Base-by-base conservation (phyloP, 345 rosid genomes). In the Ceriops zippeliana region DNA sequence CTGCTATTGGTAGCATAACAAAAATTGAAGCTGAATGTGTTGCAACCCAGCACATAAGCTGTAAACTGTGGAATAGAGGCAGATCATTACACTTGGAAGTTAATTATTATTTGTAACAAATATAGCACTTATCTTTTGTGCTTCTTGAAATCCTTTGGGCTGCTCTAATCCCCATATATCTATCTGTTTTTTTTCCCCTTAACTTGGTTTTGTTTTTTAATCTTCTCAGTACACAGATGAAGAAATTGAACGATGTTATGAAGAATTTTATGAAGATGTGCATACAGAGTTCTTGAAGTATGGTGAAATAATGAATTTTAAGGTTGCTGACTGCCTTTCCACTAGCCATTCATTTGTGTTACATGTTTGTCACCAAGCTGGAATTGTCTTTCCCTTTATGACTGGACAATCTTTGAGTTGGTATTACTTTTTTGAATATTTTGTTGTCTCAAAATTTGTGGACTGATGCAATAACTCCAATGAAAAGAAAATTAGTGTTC, bases 261-360 rank as follows among this genome's bases (percentile, higher is more conserved):
- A 95, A 81, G 97, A 95, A 76, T 91, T 95, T 83, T 95, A 95
- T 56, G 97, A 91, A 79, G 99, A 95, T 78, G 97, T 91, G 61
- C 99, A 91, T 78, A 89, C 99, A 28, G 99, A 95, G 83, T 91
- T 95, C 77, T 81, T 85, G 83, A 95, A 91, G 82, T 95, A 76
- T 76, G 99, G 99, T 62, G 97, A 91, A 79, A 85, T 91, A 77
- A 83, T 95, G 47, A 95, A 95, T 81, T 95, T 95, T 78, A 95
- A 95, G 97, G 98, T 93, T 56, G 79, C 63, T 71, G n/a, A 49
- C 51, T 77, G 34, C 54, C 28, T 34, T 75, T 49, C 34, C 62
- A 6, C 17, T 24, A 24, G 24, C n/a, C 52, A 20, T 28, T 65
- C 24, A 52, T 47, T 34, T 5, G 4, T 34, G 32, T 19, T 34